Base-by-base conservation (phyloP, 306 rosid genomes). In the Sicyos baderoa region DNA sequence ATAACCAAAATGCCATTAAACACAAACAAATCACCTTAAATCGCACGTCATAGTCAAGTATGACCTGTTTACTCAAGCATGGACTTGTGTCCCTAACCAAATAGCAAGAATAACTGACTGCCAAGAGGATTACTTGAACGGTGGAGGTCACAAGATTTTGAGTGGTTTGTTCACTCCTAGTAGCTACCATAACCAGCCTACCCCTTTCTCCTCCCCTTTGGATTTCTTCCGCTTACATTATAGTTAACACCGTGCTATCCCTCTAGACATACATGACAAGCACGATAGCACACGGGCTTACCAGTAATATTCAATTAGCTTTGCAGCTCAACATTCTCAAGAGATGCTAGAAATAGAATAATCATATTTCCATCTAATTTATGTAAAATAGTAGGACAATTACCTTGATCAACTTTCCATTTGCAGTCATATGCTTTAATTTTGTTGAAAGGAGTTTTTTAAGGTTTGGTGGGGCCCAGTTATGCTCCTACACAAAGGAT, bases 341-440 rank as follows among this genome's bases (percentile, higher is more conserved):
- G 18, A 64, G 70, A 35, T 19, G 54, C 35, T 42, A 35, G 35
- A 1, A 5, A 35, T 35, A 47, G 21, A 35, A 29, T 52, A 58
- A 68, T 42, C 32, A 27, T 37, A 52, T 68, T 50, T 68, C 65
- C 65, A 71, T 21, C 14, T 42, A 17, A 0, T 18, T 52, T 10
- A 8, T 8, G 44, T 56, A 53, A 25, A 72, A 54, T 19, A 21
- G 74, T 25, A 29, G 35, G 49, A 68, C 54, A 44, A 40, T 67
- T 89, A 91, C 97, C 97, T 91, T 91, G 42, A 80, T 75, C 78
- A 91, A 72, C 81, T 83, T 91, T 72, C 97, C 91, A 51, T 72
- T 84, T 74, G 84, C 79, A 45, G 82, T 64, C 97, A 91, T 85
- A 75, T 89, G 90, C 88, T 88, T 91, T 79, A 91, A 78, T 80